These are phyloP conservation scores for Solanum lignicaule DNA, from an alignment of 257 asterid species.

Conservation along the genomic window DNA sequence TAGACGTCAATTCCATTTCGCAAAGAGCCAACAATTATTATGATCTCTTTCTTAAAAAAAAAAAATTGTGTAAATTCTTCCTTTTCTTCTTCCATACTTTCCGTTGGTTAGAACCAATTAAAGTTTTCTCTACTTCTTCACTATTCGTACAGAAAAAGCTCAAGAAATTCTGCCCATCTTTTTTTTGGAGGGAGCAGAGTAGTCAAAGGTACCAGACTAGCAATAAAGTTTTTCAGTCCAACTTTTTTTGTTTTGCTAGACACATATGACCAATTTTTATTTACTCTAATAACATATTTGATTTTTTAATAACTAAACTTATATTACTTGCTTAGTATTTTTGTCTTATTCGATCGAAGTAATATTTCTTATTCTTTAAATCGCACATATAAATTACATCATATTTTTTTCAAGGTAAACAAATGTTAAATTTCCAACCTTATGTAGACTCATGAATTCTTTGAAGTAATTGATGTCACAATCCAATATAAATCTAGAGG, in stretches of 20 bases:
- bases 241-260: neutral
- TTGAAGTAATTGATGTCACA: neutral
- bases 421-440: neutral
- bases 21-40: no score
- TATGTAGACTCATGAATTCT: neutral
- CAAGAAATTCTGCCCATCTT: neutral
- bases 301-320: neutral
- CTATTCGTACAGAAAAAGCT: no score
- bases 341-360: neutral
- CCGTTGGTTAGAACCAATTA: neutral
- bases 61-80: rapidly evolving
- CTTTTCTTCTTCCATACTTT: no score
- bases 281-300: no score
- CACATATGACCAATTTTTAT: neutral
- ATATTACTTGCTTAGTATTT: no score
- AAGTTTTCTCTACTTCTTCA: neutral
- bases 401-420: no score
- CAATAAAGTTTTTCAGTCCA: neutral
- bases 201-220: neutral
- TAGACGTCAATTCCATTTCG: no score
- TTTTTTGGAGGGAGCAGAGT: neutral
- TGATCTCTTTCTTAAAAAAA: no score
- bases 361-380: no score
- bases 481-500: neutral
- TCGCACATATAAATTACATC: neutral